Base-by-base conservation (phyloP, 1,139 yeast species). In the Taphrina confusa region DNA sequence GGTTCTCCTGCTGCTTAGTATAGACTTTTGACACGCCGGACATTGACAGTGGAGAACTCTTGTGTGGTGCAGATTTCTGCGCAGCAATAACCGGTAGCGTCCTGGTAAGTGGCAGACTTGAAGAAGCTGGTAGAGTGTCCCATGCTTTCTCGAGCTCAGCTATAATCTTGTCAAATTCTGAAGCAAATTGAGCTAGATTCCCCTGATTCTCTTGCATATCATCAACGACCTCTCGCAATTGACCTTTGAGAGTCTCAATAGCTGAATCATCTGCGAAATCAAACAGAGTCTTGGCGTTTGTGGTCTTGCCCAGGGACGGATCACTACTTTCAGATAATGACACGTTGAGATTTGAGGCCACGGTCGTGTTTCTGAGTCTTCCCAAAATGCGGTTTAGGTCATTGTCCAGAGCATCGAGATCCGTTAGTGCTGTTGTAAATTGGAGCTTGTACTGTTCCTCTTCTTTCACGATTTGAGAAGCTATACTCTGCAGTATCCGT, bases 241-340 rank as follows among this genome's bases (percentile, higher is more conserved):
- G 46, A 23, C 60, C 47, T 25, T 46, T 45, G 25, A 56, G 42
- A 20, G 42, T n/a, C 40, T 56, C 60, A 14, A 56, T 31, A 2
- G 52, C 60, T 2, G 34, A 11, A 8, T 45, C 60, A 36, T 56
- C 54, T 3, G 54, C 60, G 20, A 56, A 45, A 6, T 56, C 60
- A 37, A 27, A 47, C 12, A 56, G 47, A 1, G 47, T 56, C 18
- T 45, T 36, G 45, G 44, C 20, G 40, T 16, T 9, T 2, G 2
- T 37, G 8, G 25, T 18, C 3, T 46, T 18, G 14, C 12, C 27
- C 25, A 39, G 11, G 6, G 47, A 22, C 46, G 25, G 5, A 2
- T n/a, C 11, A 11, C n/a, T 36, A 16, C 37, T 33, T 8, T 6
- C 42, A 9, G 34, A 8, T 18, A 18, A 5, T 4, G 16, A 27